Evolutionary conservation across 148 eudicot species (phyloP).

Genomic region (Diospyros lotus): DNA sequence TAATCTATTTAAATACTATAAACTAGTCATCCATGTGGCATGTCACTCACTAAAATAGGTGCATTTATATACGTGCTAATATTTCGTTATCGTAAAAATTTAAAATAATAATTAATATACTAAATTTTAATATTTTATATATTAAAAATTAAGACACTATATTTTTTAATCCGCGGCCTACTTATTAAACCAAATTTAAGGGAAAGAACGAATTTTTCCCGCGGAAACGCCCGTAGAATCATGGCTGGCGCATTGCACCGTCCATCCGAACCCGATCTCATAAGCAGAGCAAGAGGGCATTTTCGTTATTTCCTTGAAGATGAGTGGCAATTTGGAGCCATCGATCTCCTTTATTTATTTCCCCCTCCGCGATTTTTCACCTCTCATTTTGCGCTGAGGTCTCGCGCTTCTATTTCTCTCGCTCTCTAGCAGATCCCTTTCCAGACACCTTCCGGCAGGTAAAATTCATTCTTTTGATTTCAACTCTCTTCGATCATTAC

Average conservation of each 20-base stretch:
- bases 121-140: too few relatives aligned
- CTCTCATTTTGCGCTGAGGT: conserved; percentile 11
- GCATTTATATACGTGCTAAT: too few relatives aligned
- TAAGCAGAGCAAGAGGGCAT: neutral
- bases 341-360: neutral
- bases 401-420: conserved; percentile 3
- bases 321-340: neutral
- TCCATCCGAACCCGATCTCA: neutral
- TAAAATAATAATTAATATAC: too few relatives aligned
- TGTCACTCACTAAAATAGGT: too few relatives aligned
- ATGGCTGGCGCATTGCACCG: neutral
- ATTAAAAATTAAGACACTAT: too few relatives aligned
- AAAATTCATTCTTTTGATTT: neutral
- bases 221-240: neutral
- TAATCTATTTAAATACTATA: too few relatives aligned
- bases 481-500: neutral
- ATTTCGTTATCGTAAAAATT: too few relatives aligned
- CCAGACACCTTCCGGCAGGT: conserved; percentile 16
- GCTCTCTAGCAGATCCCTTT: conserved; percentile 18
- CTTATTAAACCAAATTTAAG: too few relatives aligned
- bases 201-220: neutral
- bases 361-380: neutral
- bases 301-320: conserved; percentile 5
- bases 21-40: too few relatives aligned
- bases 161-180: too few relatives aligned